These are phyloP conservation scores for Coffea eugenioides DNA, from an alignment of 257 asterid genomes.

Conservation along the genomic window DNA sequence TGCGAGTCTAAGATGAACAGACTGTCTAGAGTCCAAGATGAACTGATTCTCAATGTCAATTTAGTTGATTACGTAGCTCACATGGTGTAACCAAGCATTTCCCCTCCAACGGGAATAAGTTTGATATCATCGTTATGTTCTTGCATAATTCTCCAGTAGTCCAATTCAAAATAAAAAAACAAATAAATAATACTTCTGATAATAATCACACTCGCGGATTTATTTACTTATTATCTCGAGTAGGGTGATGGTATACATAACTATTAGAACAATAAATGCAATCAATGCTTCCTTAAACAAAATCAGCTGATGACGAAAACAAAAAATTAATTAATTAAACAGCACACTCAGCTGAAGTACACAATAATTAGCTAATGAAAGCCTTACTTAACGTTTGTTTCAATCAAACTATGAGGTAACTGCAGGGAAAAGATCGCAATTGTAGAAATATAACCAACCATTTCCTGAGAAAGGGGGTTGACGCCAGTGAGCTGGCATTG, in stretches of 20 bases:
- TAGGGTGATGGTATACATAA: background rate
- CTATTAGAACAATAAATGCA: background rate
- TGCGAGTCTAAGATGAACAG: background rate
- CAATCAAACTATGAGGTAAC: background rate
- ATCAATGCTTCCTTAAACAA: background rate
- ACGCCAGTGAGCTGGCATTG: slow-evolving; percentile 94
- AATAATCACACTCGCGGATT: background rate
- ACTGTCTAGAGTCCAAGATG: background rate
- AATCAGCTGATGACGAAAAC: background rate
- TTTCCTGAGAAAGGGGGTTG: slow-evolving; percentile 97
- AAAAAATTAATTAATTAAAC: background rate
- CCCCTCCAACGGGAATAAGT: background rate
- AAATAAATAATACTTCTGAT: background rate
- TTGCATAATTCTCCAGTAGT: background rate
- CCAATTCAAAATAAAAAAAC: background rate
- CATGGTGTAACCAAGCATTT: background rate
- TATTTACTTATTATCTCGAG: background rate
- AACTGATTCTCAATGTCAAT: background rate
- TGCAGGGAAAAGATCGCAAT: background rate
- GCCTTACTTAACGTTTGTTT: background rate
- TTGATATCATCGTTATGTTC: background rate
- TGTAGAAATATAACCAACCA: slow-evolving; percentile 41
- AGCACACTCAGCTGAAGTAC: too few species aligned
- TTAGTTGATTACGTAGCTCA: background rate
- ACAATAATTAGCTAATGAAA: background rate